Evolutionary conservation across 2,329 filamentous ascomycete genomes (phyloP).

Genomic region (Aspergillus novoparasiticus): DNA sequence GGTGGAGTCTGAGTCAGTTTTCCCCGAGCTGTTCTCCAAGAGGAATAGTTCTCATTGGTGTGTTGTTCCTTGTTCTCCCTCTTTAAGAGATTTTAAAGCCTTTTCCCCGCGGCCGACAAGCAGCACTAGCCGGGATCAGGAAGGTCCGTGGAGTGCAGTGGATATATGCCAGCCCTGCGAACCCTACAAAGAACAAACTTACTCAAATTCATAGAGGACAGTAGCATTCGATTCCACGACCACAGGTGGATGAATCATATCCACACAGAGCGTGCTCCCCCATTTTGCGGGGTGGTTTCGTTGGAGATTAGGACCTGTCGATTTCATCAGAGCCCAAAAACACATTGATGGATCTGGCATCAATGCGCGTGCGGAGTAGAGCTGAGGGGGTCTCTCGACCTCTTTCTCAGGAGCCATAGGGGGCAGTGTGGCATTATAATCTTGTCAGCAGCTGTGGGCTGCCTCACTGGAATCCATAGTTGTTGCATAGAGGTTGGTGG

Average conservation of each 20-base stretch:
- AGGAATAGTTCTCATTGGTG: background rate
- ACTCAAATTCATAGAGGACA: background rate
- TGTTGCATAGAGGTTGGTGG: too few relatives aligned
- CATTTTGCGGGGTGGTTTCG: background rate
- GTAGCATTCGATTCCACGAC: background rate
- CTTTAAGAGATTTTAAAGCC: background rate
- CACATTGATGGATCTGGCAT: background rate
- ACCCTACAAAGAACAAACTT: constrained; percentile 1
- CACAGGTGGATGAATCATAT: background rate
- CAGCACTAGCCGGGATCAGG: constrained; percentile 19
- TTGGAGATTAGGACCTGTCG: background rate
- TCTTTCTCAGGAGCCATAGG: background rate
- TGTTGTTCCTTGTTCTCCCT: background rate
- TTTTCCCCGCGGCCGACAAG: background rate
- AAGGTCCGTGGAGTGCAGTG: constrained; percentile 16
- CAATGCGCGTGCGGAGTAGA: background rate
- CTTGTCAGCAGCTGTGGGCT: background rate
- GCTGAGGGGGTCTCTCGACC: background rate
- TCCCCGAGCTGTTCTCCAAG: background rate
- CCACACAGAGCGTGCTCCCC: background rate
- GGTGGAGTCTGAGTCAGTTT: background rate
- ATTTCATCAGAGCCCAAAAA: background rate
- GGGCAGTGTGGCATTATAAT: background rate
- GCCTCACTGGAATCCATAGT: too few relatives aligned
- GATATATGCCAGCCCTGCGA: background rate